Evolutionary conservation across 768 basidiomycete species (phyloP), one percentile per base, ranked within the genome.

Genomic region (Suillus fuscotomentosus): DNA sequence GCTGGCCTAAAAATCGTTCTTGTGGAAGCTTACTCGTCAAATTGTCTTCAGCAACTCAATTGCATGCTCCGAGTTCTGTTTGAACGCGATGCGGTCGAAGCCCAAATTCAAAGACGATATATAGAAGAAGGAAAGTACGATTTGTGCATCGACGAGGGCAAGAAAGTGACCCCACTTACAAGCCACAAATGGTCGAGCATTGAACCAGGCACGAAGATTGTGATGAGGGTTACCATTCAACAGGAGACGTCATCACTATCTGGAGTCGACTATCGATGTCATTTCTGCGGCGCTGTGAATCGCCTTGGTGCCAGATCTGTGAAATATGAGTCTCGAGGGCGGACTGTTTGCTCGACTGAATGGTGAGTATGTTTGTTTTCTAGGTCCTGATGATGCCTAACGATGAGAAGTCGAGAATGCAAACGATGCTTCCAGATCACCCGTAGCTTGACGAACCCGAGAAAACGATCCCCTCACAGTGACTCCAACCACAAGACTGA

Each of bases 401-500:
- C 70, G n/a, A 53, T 66, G 3, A 67, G 65, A 50, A 51, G 61
- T 51, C 71, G 66, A 20, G 68, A 67, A 5, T 73, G 73, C 53
- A 69, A 72, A 66, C 66, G 72, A 13, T 69, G 74, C 53, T 73
- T 75, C 45, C 71, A 70, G 48, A 66, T 75, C 7, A 36, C 54
- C 48, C 48, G 48, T 15, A 6, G 13, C 11, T 31, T 31, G 3
- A 31, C 0, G 27, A 0, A 31, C 0, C 3, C 2, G 3, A 31
- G 3, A 27, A 27, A 3, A 2, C 2, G 3, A 27, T 27, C 3
- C 27, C 0, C 27, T 27, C 2, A 27, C 8, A 20, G 2, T 20
- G 20, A 43, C 8, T 20, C 43, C 17, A 20, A 43, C 3, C 17
- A 20, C 17, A 43, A 6, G 17, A 20, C 17, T 43, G 20, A 20